Conservation (phyloP, 140 eudicot species). For the Ambrosia hybrid region DNA sequence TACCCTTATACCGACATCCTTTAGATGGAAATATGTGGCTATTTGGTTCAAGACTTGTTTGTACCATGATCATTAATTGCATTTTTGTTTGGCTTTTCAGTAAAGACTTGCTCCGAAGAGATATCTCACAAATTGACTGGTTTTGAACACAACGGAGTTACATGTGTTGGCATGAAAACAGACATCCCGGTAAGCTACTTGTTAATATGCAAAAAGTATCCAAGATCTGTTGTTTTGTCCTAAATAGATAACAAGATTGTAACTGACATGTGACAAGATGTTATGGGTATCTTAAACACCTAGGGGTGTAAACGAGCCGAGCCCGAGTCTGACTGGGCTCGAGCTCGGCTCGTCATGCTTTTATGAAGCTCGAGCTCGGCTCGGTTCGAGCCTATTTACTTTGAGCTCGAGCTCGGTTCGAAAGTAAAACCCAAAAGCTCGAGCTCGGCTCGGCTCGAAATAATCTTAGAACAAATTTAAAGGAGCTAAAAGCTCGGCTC, state of each 20-base stretch:
- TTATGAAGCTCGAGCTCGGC: too few species aligned
- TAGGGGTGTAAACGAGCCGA: too few species aligned
- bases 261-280: background rate
- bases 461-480: too few species aligned
- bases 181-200: conserved; percentile 77
- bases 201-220: background rate
- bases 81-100: conserved; percentile 43
- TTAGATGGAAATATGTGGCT: background rate
- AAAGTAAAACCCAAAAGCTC: too few species aligned
- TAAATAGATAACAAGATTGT: background rate
- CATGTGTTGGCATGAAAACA: conserved; percentile 96
- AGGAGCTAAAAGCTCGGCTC: too few species aligned
- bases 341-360: too few species aligned
- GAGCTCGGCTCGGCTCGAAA: too few species aligned
- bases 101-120: conserved; percentile 98
- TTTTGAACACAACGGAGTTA: conserved; percentile 90
- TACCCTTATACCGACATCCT: background rate
- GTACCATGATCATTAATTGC: conserved; percentile 8
- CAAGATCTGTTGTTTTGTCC: background rate
- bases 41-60: conserved; percentile 2
- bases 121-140: conserved; percentile 71
- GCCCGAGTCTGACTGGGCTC: too few species aligned
- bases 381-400: too few species aligned
- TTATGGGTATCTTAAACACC: too few species aligned
- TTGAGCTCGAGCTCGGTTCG: too few species aligned